phyloP scores from a whole-genome alignment of 768 basidiomycete genomes.

The Lenzites betulinus region DNA sequence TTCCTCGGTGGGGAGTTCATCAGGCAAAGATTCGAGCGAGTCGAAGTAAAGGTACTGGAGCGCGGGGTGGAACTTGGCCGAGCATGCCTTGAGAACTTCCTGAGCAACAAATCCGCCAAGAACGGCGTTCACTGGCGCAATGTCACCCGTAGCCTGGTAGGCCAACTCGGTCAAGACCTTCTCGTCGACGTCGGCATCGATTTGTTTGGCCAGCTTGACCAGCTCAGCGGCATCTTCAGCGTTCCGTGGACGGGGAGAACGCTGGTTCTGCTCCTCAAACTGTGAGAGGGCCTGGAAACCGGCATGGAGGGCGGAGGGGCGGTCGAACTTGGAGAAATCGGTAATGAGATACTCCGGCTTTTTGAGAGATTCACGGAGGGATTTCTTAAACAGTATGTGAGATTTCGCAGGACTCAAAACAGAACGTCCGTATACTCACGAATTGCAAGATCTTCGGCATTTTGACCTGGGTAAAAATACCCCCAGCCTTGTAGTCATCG shows the following conservation, averaged over 20 bases:
- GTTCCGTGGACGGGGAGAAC: slow-evolving; percentile 83
- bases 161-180: slow-evolving; percentile 81
- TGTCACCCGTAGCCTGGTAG: slow-evolving; percentile 88
- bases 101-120: slow-evolving; percentile 98
- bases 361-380: slow-evolving; percentile 80
- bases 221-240: slow-evolving; percentile 73
- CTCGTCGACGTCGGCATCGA: slow-evolving; percentile 77
- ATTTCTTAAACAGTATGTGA: slow-evolving; percentile 63
- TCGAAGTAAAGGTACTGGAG: slow-evolving; percentile 96
- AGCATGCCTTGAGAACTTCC: slow-evolving; percentile 95
- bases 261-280: slow-evolving; percentile 63
- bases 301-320: slow-evolving; percentile 85
- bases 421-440: slow-evolving; percentile 50
- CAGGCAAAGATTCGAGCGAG: slow-evolving; percentile 91
- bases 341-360: slow-evolving; percentile 89
- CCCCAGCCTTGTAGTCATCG: slow-evolving; percentile 79
- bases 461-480: slow-evolving; percentile 97
- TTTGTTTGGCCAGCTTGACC: slow-evolving; percentile 75
- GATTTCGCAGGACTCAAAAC: not conserved
- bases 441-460: slow-evolving; percentile 97
- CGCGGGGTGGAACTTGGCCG: slow-evolving; percentile 97
- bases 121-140: slow-evolving; percentile 90
- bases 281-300: slow-evolving; percentile 93
- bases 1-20: slow-evolving; percentile 69
- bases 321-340: slow-evolving; percentile 97